phyloP scores from a whole-genome alignment of 2,329 filamentous ascomycete genomes.

The Chalara sp. region DNA sequence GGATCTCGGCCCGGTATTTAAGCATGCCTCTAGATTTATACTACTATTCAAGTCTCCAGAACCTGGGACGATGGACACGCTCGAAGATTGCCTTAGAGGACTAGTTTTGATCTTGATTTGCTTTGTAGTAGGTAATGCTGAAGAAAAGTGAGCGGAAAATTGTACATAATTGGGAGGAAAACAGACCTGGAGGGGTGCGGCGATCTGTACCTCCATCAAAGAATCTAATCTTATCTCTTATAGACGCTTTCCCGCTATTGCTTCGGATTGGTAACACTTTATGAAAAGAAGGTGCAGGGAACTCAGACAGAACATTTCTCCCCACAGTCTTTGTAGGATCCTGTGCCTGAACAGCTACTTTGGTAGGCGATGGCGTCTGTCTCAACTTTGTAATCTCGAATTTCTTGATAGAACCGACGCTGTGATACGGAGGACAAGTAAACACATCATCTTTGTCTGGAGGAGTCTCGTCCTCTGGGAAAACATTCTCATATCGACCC shows the following conservation, averaged over 20 bases:
- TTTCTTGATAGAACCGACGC: not conserved
- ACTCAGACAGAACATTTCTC: too few relatives aligned
- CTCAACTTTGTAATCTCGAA: not conserved
- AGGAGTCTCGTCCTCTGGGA: conserved; percentile 1
- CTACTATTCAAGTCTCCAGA: too few relatives aligned
- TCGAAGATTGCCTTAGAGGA: too few relatives aligned
- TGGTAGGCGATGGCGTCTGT: not conserved
- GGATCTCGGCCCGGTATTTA: too few relatives aligned
- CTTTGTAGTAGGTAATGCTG: too few relatives aligned
- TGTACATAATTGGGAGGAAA: not conserved
- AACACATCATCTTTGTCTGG: conserved; percentile 1
- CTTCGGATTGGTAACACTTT: too few relatives aligned
- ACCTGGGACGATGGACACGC: too few relatives aligned
- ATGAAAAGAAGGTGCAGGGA: too few relatives aligned
- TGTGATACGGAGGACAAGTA: not conserved
- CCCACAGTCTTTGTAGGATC: too few relatives aligned
- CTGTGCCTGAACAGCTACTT: not conserved
- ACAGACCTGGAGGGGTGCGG: not conserved
- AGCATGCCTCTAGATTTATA: too few relatives aligned
- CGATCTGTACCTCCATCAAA: conserved; percentile 18
- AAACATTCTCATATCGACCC: conserved; percentile 3
- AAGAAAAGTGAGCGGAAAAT: too few relatives aligned
- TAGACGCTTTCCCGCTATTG: conserved; percentile 1
- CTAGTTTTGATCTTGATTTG: too few relatives aligned
- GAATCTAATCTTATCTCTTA: conserved; percentile 19